A percentile compares a stretch with the other conserved stretches of the same genome.
phyloP scores from a whole-genome alignment of 75 land plant species.

The Pinus albicaulis region DNA sequence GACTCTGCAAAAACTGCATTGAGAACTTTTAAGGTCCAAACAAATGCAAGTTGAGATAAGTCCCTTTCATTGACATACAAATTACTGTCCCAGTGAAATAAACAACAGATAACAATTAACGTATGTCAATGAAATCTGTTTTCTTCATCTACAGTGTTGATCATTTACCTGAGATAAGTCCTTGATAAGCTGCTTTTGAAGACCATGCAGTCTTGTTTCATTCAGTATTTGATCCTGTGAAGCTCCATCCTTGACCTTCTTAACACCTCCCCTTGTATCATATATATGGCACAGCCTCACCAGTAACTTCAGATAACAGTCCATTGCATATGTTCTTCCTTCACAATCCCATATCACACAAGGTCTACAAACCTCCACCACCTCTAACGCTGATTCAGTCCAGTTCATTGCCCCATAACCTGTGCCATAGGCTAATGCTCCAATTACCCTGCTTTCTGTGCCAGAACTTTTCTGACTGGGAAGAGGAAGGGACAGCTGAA shows the following conservation, averaged over 20 bases:
- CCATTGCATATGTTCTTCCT: slow-evolving; percentile 97
- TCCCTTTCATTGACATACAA: too few species aligned
- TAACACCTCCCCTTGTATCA: slow-evolving; percentile 97
- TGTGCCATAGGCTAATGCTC: slow-evolving; percentile 97
- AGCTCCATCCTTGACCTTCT: slow-evolving; percentile 95
- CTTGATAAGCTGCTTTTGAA: slow-evolving; percentile 86
- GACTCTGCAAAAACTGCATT: background rate
- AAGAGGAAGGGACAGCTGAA: slow-evolving; percentile 93
- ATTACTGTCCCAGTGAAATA: background rate
- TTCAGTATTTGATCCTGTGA: slow-evolving; percentile 97
- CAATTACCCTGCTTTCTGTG: slow-evolving; percentile 94
- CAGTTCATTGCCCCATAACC: slow-evolving; percentile 96
- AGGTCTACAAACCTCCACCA: slow-evolving; percentile 96
- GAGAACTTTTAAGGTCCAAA: background rate
- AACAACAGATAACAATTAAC: background rate
- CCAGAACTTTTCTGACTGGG: slow-evolving; percentile 82
- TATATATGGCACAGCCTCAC: slow-evolving; percentile 97
- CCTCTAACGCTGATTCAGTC: slow-evolving; percentile 97
- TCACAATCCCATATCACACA: slow-evolving; percentile 99
- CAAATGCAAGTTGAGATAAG: background rate
- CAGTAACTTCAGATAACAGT: slow-evolving; percentile 95
- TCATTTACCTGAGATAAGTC: slow-evolving; percentile 83
- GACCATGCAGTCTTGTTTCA: slow-evolving; percentile 84
- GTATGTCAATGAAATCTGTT: background rate
- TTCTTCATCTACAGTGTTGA: background rate